Evolutionary conservation across 2,329 filamentous ascomycete genomes (phyloP).

Genomic region (Coniochaeta sp.): DNA sequence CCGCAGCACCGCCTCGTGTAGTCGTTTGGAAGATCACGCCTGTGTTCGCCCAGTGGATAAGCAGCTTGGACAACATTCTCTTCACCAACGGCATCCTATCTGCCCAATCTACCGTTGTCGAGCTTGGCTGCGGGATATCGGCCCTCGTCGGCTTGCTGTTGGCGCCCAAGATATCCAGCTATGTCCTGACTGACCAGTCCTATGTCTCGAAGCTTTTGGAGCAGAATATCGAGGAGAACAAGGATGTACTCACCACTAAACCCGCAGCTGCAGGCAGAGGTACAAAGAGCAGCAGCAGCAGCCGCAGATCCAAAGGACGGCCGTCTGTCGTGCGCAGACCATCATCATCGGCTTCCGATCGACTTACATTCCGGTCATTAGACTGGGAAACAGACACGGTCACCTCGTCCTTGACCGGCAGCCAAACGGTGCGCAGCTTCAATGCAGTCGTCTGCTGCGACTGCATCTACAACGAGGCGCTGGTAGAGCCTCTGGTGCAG

Average conservation of each 20-base stretch:
- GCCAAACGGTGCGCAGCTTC: conserved; percentile 37
- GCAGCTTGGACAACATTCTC: conserved; percentile 54
- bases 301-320: conserved; percentile 9
- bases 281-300: conserved; percentile 5
- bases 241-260: not conserved
- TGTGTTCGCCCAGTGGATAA: conserved; percentile 73
- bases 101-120: conserved; percentile 54
- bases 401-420: conserved; percentile 30
- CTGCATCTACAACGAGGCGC: conserved; percentile 88
- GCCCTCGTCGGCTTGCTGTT: conserved; percentile 69
- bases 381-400: conserved; percentile 76
- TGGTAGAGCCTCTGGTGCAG: conserved; percentile 74
- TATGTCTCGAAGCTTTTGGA: conserved; percentile 75
- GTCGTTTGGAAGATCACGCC: conserved; percentile 92
- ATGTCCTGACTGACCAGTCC: conserved; percentile 79
- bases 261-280: conserved; percentile 5
- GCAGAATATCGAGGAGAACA: conserved; percentile 65
- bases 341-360: conserved; percentile 12
- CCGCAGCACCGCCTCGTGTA: conserved; percentile 1
- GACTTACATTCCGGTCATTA: conserved; percentile 52
- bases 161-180: conserved; percentile 50
- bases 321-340: not conserved
- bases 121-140: conserved; percentile 84
- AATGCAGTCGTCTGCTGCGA: conserved; percentile 80
- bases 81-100: conserved; percentile 43